A percentile compares a stretch with the other conserved stretches of the same genome.
These are phyloP conservation scores for Symbiodinium natans DNA, from an alignment of 73 alveolate species.

Conservation along the genomic window DNA sequence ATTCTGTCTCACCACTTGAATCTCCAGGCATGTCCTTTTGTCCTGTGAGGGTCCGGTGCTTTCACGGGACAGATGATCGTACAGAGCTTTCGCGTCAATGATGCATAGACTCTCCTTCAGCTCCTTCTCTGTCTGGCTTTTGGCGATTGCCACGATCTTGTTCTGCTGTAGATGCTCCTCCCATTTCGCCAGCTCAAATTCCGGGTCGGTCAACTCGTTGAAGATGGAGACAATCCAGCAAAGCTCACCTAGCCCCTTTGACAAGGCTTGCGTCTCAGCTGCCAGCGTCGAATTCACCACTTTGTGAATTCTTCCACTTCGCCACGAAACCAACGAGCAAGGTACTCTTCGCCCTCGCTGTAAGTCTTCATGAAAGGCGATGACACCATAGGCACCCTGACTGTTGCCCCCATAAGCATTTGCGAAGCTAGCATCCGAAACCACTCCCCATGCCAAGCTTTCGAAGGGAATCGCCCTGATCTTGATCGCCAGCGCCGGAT, in stretches of 20 bases:
- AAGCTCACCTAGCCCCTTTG: conserved; percentile 3
- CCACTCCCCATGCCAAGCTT: not conserved
- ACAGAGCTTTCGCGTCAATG: not conserved
- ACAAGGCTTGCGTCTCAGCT: not conserved
- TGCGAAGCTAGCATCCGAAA: not conserved
- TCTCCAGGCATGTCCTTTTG: not conserved
- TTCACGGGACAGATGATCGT: not conserved
- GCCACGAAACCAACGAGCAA: not conserved
- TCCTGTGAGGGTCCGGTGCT: not conserved
- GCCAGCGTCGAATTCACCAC: not conserved
- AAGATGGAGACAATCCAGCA: not conserved
- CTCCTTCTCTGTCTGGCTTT: no score
- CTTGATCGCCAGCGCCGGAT: not conserved
- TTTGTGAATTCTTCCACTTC: not conserved
- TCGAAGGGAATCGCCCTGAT: not conserved
- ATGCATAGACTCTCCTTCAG: not conserved
- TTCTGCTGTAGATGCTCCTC: not conserved
- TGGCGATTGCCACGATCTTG: not conserved
- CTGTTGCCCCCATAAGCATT: not conserved
- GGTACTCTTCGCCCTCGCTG: not conserved
- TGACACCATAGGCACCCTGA: not conserved
- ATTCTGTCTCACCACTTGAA: not conserved
- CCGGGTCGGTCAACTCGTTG: not conserved
- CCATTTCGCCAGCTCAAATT: not conserved
- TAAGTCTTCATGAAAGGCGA: not conserved